Conservation (phyloP, 1,284 basidiomycete genomes). For the Butyriboletus appendiculatus region DNA sequence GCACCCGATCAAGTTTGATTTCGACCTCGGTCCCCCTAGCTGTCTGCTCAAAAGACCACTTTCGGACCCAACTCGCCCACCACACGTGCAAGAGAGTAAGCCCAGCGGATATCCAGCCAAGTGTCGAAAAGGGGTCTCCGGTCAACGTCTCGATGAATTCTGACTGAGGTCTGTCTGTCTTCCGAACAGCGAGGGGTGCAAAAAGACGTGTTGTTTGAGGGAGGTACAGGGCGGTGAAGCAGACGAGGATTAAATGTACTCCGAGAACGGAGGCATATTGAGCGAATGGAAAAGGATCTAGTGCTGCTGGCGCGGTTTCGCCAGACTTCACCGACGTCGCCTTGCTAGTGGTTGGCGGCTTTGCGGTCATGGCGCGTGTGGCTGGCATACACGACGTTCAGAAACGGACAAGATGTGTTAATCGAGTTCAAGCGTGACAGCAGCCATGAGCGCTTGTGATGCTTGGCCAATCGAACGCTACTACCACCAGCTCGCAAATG, state of each 20-base stretch:
- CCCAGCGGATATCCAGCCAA: conserved; percentile 63
- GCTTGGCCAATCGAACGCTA: background rate
- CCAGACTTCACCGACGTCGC: background rate
- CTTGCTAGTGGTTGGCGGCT: background rate
- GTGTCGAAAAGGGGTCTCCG: conserved; percentile 57
- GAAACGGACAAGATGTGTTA: background rate
- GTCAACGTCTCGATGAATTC: conserved; percentile 70
- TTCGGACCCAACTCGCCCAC: conserved; percentile 70
- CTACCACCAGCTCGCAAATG: background rate
- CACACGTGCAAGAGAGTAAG: conserved; percentile 61
- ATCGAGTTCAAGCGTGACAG: background rate
- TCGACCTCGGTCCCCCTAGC: conserved; percentile 36
- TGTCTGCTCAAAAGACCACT: conserved; percentile 48
- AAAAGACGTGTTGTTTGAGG: conserved; percentile 59
- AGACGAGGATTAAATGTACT: conserved; percentile 67
- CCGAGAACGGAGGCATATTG: conserved; percentile 74
- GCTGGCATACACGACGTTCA: conserved; percentile 7
- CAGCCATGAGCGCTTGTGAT: background rate
- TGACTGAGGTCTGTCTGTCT: conserved; percentile 62
- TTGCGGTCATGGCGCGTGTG: conserved; percentile 1
- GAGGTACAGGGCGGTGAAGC: conserved; percentile 65
- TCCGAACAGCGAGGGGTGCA: conserved; percentile 31
- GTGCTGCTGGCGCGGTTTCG: background rate
- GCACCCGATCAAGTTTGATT: conserved; percentile 42
- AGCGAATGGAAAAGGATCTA: conserved; percentile 42